These are phyloP conservation scores for Hypoxylon sp. DNA, from an alignment of 2,329 filamentous ascomycete species.

Conservation along the genomic window DNA sequence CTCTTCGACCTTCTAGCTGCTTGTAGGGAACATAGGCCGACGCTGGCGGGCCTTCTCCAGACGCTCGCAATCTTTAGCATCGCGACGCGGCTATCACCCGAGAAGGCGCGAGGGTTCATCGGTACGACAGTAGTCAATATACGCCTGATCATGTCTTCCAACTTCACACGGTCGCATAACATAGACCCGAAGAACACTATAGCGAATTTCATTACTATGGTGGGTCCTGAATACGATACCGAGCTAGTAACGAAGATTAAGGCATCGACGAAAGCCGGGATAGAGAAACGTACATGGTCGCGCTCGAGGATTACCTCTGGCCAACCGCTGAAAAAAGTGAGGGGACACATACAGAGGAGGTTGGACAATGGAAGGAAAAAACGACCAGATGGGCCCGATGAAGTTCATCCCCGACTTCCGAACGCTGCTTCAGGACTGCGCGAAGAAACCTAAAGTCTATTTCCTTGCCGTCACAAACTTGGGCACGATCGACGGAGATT, in stretches of 20 bases:
- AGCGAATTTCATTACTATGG: slow-evolving; percentile 40
- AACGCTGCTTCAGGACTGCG: slow-evolving; percentile 17
- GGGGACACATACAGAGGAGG: slow-evolving; percentile 46
- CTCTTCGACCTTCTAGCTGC: slow-evolving; percentile 27
- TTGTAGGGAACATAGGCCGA: slow-evolving; percentile 39
- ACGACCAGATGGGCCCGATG: slow-evolving; percentile 52
- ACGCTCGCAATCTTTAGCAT: slow-evolving; percentile 30
- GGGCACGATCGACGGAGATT: slow-evolving; percentile 44
- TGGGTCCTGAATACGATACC: slow-evolving; percentile 35
- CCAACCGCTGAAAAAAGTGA: slow-evolving; percentile 42
- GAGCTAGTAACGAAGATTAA: slow-evolving; percentile 36
- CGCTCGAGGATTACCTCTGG: slow-evolving; percentile 35
- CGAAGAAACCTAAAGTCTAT: slow-evolving; percentile 26
- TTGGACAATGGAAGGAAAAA: slow-evolving; percentile 46
- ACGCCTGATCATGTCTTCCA: slow-evolving; percentile 37
- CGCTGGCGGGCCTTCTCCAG: slow-evolving; percentile 41
- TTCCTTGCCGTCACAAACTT: slow-evolving; percentile 36
- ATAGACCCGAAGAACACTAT: slow-evolving; percentile 33
- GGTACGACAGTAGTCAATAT: slow-evolving; percentile 34
- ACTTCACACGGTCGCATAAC: slow-evolving; percentile 3
- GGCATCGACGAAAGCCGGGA: neutral
- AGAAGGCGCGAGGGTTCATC: slow-evolving; percentile 32
- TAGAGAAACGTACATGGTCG: neutral
- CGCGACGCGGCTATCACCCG: slow-evolving; percentile 17
- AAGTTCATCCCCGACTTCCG: slow-evolving; percentile 42